Evolutionary conservation across 2,329 filamentous ascomycete genomes (phyloP).

Genomic region (Aspergillus brunneoviolaceus): DNA sequence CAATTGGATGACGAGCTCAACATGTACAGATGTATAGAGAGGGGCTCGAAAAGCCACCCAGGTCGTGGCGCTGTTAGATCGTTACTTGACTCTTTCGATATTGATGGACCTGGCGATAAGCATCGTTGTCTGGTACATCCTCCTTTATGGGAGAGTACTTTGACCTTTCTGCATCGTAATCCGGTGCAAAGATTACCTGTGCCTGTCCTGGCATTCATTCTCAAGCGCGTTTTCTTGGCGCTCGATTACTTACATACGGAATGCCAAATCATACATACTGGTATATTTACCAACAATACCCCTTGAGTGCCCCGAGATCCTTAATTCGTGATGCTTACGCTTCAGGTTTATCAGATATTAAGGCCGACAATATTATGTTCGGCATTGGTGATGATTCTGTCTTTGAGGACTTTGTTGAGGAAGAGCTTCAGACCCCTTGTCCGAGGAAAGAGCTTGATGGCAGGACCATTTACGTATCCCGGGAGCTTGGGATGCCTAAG

Average conservation of each 20-base stretch:
- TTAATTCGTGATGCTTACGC: too few species aligned
- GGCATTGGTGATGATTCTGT: slow-evolving; percentile 43
- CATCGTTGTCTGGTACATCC: slow-evolving; percentile 41
- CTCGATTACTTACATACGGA: slow-evolving; percentile 50
- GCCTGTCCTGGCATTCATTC: slow-evolving; percentile 36
- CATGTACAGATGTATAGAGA: slow-evolving; percentile 45
- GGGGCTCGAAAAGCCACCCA: slow-evolving; percentile 25
- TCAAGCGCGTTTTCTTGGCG: slow-evolving; percentile 44
- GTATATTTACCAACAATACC: slow-evolving; percentile 25
- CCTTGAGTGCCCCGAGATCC: too few species aligned
- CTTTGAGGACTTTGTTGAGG: slow-evolving; percentile 41
- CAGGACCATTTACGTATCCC: slow-evolving; percentile 47
- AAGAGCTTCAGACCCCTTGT: slow-evolving; percentile 41
- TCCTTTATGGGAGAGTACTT: slow-evolving; percentile 47
- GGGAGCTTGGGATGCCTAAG: slow-evolving; percentile 37
- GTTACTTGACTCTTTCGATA: slow-evolving; percentile 36
- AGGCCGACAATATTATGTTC: slow-evolving; percentile 51
- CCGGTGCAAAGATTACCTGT: slow-evolving; percentile 38
- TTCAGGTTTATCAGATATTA: slow-evolving; percentile 38
- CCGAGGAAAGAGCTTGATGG: slow-evolving; percentile 46
- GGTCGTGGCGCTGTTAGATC: slow-evolving; percentile 31
- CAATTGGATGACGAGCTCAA: slow-evolving; percentile 40
- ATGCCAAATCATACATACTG: slow-evolving; percentile 49
- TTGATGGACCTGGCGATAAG: slow-evolving; percentile 29
- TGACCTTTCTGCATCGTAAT: slow-evolving; percentile 43